phyloP scores from a whole-genome alignment of 106 monocot species.

The Dioscorea alata region DNA sequence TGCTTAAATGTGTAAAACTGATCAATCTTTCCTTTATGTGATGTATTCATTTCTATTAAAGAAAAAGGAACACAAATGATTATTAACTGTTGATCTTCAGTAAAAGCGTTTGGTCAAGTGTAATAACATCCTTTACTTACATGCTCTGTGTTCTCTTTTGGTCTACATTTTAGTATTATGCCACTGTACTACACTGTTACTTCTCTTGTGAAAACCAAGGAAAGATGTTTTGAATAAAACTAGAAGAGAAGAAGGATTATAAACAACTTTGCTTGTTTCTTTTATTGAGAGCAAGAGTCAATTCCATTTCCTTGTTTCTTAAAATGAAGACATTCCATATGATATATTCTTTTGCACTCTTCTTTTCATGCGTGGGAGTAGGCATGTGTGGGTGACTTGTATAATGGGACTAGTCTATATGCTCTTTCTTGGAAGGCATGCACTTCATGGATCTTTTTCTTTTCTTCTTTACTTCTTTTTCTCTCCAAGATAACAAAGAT shows the following conservation, averaged over 20 bases:
- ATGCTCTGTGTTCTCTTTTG: too few species aligned
- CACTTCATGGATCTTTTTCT: background rate
- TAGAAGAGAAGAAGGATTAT: background rate
- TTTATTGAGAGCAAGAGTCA: background rate
- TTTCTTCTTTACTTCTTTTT: too few species aligned
- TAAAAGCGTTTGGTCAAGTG: too few species aligned
- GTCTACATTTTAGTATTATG: too few species aligned
- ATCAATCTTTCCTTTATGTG: too few species aligned
- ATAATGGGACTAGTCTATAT: background rate
- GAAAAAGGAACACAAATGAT: too few species aligned
- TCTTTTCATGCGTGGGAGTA: constrained; percentile 1
- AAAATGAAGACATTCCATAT: background rate
- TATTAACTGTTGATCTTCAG: too few species aligned
- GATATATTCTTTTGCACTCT: constrained; percentile 3
- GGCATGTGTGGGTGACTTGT: too few species aligned
- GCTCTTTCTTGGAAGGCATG: background rate
- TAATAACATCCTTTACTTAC: too few species aligned
- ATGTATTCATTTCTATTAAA: too few species aligned
- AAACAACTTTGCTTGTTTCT: background rate
- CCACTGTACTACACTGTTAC: background rate
- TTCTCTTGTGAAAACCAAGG: background rate
- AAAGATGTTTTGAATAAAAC: background rate
- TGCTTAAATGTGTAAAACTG: too few species aligned
- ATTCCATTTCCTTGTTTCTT: background rate
- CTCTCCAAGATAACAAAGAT: too few species aligned